phyloP scores from a whole-genome alignment of 768 basidiomycete genomes.

The Leucocoprinus sp. region DNA sequence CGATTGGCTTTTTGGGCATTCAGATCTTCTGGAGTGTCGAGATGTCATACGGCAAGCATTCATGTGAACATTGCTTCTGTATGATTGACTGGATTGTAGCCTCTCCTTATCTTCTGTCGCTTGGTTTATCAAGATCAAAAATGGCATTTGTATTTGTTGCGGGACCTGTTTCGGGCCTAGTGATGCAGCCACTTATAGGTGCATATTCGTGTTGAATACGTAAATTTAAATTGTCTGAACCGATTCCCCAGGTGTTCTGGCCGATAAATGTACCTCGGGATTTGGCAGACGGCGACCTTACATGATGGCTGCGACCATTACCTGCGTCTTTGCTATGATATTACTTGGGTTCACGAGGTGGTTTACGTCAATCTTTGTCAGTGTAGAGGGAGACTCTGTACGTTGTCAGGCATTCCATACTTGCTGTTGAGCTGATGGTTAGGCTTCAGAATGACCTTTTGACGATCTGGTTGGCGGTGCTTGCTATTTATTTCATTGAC shows the following conservation, averaged over 20 bases:
- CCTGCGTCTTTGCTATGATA: constrained; percentile 68
- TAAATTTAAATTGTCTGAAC: background rate
- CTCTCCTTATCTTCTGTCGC: constrained; percentile 82
- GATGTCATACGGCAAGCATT: constrained; percentile 71
- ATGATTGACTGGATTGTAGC: constrained; percentile 25
- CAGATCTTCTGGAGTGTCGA: constrained; percentile 92
- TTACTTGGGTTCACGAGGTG: constrained; percentile 76
- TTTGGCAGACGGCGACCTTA: constrained; percentile 84
- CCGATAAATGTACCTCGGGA: constrained; percentile 76
- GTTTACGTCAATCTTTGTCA: constrained; percentile 46
- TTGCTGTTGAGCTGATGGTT: background rate
- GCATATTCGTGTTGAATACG: constrained; percentile 5
- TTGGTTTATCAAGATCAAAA: constrained; percentile 77
- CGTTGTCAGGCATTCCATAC: constrained; percentile 6
- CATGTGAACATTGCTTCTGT: constrained; percentile 9
- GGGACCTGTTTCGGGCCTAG: constrained; percentile 81
- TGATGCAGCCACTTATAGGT: constrained; percentile 90
- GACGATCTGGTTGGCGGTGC: constrained; percentile 71
- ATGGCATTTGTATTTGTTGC: constrained; percentile 92
- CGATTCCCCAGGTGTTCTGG: constrained; percentile 49
- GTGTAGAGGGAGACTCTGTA: constrained; percentile 23
- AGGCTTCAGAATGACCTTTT: constrained; percentile 38
- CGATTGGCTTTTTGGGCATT: constrained; percentile 74
- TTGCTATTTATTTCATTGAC: constrained; percentile 44
- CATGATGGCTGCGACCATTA: constrained; percentile 61